Evolutionary conservation across 768 basidiomycete genomes (phyloP).

Genomic region (Auriscalpium microsporum): DNA sequence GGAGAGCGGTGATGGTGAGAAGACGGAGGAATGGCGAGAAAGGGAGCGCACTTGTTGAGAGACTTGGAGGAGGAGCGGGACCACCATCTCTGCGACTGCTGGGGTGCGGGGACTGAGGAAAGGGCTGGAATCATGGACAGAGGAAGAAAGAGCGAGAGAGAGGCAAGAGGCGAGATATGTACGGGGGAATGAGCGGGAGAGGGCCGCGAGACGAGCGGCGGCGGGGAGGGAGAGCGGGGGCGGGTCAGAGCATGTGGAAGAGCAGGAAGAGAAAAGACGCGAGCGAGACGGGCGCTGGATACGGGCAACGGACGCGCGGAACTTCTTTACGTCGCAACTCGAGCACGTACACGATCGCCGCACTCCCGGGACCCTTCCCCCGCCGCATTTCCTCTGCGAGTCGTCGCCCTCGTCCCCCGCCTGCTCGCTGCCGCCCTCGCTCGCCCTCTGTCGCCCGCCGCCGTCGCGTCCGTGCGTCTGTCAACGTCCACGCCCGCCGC

Average conservation of each 20-base stretch:
- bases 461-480: neutral
- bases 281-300: neutral
- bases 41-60: slow-evolving; percentile 12
- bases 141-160: neutral
- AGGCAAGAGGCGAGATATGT: neutral
- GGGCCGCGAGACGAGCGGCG: neutral
- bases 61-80: slow-evolving; percentile 25
- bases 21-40: neutral
- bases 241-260: too few relatives aligned
- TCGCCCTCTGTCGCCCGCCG: neutral
- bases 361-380: neutral
- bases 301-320: neutral
- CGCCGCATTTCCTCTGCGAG: neutral
- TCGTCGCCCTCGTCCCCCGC: too few relatives aligned
- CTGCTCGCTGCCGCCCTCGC: neutral
- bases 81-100: slow-evolving; percentile 24
- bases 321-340: neutral
- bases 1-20: neutral
- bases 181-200: neutral
- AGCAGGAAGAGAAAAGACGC: too few relatives aligned
- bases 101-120: slow-evolving; percentile 9
- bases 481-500: neutral
- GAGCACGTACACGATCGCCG: neutral
- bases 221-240: too few relatives aligned
- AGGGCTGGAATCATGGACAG: slow-evolving; percentile 18